phyloP scores from a whole-genome alignment of 2,329 filamentous ascomycete species.

The Anthostomella pinea region DNA sequence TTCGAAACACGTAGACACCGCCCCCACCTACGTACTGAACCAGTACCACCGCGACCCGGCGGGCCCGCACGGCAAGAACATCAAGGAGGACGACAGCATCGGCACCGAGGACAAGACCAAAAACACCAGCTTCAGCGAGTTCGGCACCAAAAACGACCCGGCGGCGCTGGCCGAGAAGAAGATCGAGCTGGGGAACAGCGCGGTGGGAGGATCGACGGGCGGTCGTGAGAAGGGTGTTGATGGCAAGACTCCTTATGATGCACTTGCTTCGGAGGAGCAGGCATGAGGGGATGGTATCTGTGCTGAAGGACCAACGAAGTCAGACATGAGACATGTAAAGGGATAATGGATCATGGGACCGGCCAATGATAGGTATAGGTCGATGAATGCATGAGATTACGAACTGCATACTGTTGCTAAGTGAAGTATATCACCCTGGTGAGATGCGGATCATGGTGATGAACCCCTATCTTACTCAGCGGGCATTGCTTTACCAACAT shows the following conservation, averaged over 20 bases:
- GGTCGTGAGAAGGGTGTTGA: conserved; percentile 40
- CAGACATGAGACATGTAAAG: too few relatives aligned
- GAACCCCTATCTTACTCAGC: too few relatives aligned
- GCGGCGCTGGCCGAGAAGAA: conserved; percentile 43
- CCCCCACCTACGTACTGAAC: conserved; percentile 38
- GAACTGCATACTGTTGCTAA: too few relatives aligned
- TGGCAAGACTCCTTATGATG: conserved; percentile 21
- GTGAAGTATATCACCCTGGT: too few relatives aligned
- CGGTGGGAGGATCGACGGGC: conserved; percentile 53
- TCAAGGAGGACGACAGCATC: conserved; percentile 36
- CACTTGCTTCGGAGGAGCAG: conserved; percentile 17
- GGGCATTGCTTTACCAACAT: too few relatives aligned
- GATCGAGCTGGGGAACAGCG: conserved; percentile 46
- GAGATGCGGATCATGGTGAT: too few relatives aligned
- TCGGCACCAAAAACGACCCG: conserved; percentile 48
- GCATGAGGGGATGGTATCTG: conserved; percentile 11
- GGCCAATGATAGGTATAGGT: too few relatives aligned
- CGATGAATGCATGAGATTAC: too few relatives aligned
- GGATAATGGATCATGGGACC: conserved; percentile 43
- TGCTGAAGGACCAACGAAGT: too few relatives aligned
- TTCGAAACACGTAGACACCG: conserved; percentile 22
- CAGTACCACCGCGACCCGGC: conserved; percentile 30
- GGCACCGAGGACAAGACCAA: conserved; percentile 36
- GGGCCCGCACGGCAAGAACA: conserved; percentile 44
- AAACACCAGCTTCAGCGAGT: conserved; percentile 40